These are phyloP conservation scores for Backusella australiensis DNA, from an alignment of 192 early-diverging fungal species.

Conservation along the genomic window DNA sequence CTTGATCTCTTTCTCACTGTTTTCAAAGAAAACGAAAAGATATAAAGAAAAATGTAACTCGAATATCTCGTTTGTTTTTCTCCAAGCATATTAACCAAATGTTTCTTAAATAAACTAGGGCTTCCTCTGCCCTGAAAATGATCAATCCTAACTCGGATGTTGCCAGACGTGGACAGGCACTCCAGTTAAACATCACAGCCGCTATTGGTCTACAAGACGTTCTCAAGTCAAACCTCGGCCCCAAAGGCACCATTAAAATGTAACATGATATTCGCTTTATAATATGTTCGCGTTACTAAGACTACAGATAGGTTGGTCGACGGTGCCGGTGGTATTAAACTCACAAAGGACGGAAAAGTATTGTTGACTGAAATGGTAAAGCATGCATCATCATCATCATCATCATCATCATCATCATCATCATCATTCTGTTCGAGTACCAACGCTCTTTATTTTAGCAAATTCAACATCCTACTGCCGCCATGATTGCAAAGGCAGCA, in stretches of 20 bases:
- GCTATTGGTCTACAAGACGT: slow-evolving; percentile 96
- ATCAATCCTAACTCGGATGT: slow-evolving; percentile 99
- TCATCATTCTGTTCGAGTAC: background rate
- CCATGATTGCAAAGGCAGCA: slow-evolving; percentile 98
- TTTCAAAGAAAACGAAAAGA: background rate
- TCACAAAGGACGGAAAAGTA: slow-evolving; percentile 99
- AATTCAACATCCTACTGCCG: slow-evolving; percentile 99
- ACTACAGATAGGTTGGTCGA: slow-evolving; percentile 78
- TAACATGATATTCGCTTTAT: slow-evolving; percentile 24
- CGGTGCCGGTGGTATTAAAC: slow-evolving; percentile 92
- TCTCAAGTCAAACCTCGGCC: slow-evolving; percentile 93
- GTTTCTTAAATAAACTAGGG: background rate
- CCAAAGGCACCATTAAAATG: slow-evolving; percentile 99
- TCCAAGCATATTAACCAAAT: background rate
- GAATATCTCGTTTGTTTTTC: background rate
- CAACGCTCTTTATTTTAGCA: slow-evolving; percentile 59
- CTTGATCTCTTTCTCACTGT: background rate
- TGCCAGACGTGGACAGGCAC: slow-evolving; percentile 95
- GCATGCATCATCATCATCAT: background rate
- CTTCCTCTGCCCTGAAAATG: slow-evolving; percentile 82
- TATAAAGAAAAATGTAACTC: background rate
- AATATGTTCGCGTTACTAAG: background rate
- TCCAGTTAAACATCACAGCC: slow-evolving; percentile 94
- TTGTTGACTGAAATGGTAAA: slow-evolving; percentile 96
- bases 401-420: background rate